Conservation (phyloP, 1,284 basidiomycete species). For the Cryptococcus hybrid region DNA sequence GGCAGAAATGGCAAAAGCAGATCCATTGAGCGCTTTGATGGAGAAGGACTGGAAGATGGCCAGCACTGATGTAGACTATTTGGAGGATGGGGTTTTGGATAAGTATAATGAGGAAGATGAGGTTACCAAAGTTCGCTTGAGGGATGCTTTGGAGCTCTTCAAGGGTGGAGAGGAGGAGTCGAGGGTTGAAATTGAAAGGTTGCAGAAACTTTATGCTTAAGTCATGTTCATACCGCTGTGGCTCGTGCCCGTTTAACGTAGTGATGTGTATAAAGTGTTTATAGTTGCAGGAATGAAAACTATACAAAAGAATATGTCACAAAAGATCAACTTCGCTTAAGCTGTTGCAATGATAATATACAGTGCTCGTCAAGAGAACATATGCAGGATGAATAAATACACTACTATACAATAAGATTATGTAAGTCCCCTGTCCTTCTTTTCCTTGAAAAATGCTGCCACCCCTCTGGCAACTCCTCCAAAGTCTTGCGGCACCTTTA, state of each 20-base stretch:
- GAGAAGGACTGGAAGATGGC: conserved; percentile 25
- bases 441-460: conserved; percentile 63
- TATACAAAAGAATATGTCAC: too few species aligned
- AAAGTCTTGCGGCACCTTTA: conserved; percentile 66
- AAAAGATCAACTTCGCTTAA: too few species aligned
- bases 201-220: conserved; percentile 15
- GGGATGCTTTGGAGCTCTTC: conserved; percentile 24
- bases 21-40: conserved; percentile 19
- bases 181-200: conserved; percentile 15
- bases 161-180: conserved; percentile 15
- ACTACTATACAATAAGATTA: not conserved
- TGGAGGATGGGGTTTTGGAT: conserved; percentile 25
- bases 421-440: conserved; percentile 23
- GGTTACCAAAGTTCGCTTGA: conserved; percentile 19
- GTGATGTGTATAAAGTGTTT: too few species aligned
- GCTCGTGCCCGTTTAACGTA: too few species aligned
- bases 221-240: not conserved
- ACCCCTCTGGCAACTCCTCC: conserved; percentile 70
- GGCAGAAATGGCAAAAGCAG: conserved; percentile 17
- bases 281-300: too few species aligned
- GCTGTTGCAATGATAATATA: too few species aligned
- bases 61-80: conserved; percentile 23
- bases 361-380: too few species aligned
- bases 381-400: too few species aligned
- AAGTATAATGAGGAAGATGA: conserved; percentile 26